phyloP scores from a whole-genome alignment of 2,329 filamentous ascomycete genomes.

The Ilyonectria robusta region DNA sequence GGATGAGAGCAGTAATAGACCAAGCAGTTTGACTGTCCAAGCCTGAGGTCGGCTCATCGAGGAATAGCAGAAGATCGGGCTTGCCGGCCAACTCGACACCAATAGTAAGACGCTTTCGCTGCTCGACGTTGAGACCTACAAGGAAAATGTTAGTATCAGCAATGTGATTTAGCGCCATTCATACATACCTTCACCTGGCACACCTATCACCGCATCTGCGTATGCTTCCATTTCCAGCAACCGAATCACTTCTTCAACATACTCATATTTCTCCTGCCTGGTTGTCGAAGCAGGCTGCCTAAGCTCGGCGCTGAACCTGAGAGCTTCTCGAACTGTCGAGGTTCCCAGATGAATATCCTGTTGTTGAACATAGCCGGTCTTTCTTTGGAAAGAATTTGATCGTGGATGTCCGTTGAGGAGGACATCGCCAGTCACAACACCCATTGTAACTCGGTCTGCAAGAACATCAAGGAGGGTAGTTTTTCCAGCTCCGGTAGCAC shows the following conservation, averaged over 20 bases:
- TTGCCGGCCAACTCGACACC: constrained; percentile 71
- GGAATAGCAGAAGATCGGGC: constrained; percentile 71
- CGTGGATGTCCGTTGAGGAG: constrained; percentile 73
- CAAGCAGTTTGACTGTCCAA: constrained; percentile 76
- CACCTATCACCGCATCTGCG: constrained; percentile 75
- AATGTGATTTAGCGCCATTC: too few relatives aligned
- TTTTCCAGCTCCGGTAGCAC: constrained; percentile 67
- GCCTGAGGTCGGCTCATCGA: constrained; percentile 74
- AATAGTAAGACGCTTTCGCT: constrained; percentile 74
- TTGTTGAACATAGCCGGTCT: constrained; percentile 78
- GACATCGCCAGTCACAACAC: constrained; percentile 76
- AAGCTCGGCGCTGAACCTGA: constrained; percentile 69
- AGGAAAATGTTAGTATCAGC: neutral
- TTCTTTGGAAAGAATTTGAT: constrained; percentile 72
- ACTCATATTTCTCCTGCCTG: constrained; percentile 70
- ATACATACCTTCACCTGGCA: constrained; percentile 64
- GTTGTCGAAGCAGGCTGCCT: constrained; percentile 68
- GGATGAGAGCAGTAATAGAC: constrained; percentile 73
- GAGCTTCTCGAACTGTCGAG: constrained; percentile 67
- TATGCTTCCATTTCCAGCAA: constrained; percentile 78
- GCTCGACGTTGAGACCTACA: constrained; percentile 71
- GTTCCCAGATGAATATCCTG: constrained; percentile 70
- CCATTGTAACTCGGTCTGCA: constrained; percentile 68
- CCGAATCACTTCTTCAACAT: constrained; percentile 75
- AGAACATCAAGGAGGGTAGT: constrained; percentile 60